A percentile compares a stretch with the other conserved stretches of the same genome.
Evolutionary conservation across 257 asterid genomes (phyloP).

Genomic region (Ligustrum vulgare): DNA sequence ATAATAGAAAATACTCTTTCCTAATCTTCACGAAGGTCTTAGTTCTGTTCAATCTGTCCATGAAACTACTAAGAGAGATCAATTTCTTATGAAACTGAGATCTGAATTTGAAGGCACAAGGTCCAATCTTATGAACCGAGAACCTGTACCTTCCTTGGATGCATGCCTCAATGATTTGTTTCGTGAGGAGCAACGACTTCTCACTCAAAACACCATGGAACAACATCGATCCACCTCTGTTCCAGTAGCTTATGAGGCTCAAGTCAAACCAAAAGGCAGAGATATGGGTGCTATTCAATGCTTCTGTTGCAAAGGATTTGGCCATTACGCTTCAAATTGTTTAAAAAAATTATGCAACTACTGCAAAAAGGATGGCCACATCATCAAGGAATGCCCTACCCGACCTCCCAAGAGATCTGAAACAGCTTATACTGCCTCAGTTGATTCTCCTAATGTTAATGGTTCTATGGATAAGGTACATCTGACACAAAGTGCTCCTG

Average conservation of each 20-base stretch:
- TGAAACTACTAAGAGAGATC: background rate
- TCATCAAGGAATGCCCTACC: conserved; percentile 2
- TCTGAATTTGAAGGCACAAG: background rate
- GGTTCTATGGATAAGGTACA: background rate
- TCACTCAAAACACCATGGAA: background rate
- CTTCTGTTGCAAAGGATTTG: background rate
- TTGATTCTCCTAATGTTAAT: background rate
- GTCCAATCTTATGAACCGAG: background rate
- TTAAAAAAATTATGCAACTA: background rate
- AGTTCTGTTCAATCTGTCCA: background rate
- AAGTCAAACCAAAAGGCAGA: no score
- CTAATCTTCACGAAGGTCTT: no score
- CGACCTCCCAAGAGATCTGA: background rate
- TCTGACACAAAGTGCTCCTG: no score
- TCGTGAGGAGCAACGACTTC: background rate
- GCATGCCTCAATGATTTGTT: background rate
- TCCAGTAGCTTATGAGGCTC: background rate
- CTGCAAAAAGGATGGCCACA: conserved; percentile 12
- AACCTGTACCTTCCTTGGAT: background rate
- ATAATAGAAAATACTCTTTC: no score
- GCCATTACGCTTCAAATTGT: background rate
- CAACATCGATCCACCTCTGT: background rate
- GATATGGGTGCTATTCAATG: background rate
- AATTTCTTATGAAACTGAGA: conserved; percentile 4
- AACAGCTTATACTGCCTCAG: background rate